A percentile compares a stretch with the other conserved stretches of the same genome.
phyloP scores from a whole-genome alignment of 768 basidiomycete genomes.

The Tulasnella sp. region DNA sequence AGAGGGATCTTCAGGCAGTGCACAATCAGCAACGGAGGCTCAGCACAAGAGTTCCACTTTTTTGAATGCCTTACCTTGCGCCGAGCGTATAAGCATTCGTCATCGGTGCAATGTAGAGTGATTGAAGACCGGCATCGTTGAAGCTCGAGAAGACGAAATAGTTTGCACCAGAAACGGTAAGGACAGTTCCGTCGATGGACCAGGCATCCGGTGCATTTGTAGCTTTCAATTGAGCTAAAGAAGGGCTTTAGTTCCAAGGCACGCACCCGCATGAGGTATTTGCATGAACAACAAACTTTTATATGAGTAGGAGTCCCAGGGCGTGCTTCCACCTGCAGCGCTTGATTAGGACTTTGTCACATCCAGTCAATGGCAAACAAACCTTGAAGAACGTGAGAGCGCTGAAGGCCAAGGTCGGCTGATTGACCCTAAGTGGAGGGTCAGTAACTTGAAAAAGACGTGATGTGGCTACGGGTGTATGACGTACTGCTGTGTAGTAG shows the following conservation, averaged over 20 bases:
- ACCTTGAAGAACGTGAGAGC: slow-evolving; percentile 11
- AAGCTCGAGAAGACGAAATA: slow-evolving; percentile 7
- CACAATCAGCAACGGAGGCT: not conserved
- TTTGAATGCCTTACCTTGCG: not conserved
- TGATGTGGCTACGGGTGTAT: too few relatives aligned
- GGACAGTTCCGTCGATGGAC: slow-evolving; percentile 11
- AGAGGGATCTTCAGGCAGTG: not conserved
- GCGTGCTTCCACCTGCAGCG: not conserved
- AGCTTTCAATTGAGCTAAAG: not conserved
- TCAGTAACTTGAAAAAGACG: not conserved
- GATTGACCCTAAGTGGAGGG: not conserved
- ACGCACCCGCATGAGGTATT: too few relatives aligned
- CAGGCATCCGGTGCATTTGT: slow-evolving; percentile 13
- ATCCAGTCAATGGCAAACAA: not conserved
- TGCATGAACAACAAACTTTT: not conserved
- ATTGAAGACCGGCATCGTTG: slow-evolving; percentile 7
- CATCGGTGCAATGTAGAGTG: slow-evolving; percentile 17
- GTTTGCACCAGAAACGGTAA: not conserved
- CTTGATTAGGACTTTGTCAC: not conserved
- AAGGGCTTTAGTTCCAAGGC: too few relatives aligned
- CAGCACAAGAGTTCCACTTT: not conserved
- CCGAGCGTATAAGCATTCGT: slow-evolving; percentile 14
- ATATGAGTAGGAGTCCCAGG: slow-evolving; percentile 7
- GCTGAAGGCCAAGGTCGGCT: not conserved
- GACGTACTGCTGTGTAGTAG: not conserved